These are phyloP conservation scores for Phytopythium delawarense DNA, from an alignment of 352 stramenopile genomes.

Conservation along the genomic window DNA sequence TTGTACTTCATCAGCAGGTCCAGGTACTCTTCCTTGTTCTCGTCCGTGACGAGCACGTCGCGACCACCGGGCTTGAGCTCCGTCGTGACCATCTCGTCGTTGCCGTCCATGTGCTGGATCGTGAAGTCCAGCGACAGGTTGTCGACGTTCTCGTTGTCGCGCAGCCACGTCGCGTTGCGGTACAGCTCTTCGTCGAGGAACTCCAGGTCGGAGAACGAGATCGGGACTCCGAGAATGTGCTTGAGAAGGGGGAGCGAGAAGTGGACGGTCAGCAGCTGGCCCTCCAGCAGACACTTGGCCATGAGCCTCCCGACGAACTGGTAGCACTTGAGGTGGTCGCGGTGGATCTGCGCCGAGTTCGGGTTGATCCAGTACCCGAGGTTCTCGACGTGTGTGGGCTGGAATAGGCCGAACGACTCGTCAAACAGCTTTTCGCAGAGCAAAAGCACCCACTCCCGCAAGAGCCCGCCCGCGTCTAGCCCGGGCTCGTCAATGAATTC, in stretches of 20 bases:
- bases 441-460: constrained; percentile 78
- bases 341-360: constrained; percentile 60
- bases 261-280: constrained; percentile 71
- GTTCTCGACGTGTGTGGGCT: constrained; percentile 65
- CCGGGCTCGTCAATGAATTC: constrained; percentile 83
- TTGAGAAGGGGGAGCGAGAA: constrained; percentile 81
- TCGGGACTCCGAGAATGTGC: constrained; percentile 71
- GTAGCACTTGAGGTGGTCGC: constrained; percentile 71
- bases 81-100: constrained; percentile 50
- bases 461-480: constrained; percentile 65
- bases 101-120: constrained; percentile 41
- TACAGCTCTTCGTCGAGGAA: constrained; percentile 79
- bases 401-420: constrained; percentile 73
- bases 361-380: constrained; percentile 83
- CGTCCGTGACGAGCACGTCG: constrained; percentile 90
- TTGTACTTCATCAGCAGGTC: constrained; percentile 92
- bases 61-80: constrained; percentile 91
- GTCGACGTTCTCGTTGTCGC: constrained; percentile 61
- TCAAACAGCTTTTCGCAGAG: constrained; percentile 78
- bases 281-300: constrained; percentile 72
- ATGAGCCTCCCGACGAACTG: constrained; percentile 75
- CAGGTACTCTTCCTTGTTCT: constrained; percentile 96
- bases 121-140: constrained; percentile 73
- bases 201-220: constrained; percentile 78
- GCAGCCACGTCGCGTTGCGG: constrained; percentile 59